Base-by-base conservation (phyloP, 2,329 filamentous ascomycete genomes). In the Verticillium albo-atrum region DNA sequence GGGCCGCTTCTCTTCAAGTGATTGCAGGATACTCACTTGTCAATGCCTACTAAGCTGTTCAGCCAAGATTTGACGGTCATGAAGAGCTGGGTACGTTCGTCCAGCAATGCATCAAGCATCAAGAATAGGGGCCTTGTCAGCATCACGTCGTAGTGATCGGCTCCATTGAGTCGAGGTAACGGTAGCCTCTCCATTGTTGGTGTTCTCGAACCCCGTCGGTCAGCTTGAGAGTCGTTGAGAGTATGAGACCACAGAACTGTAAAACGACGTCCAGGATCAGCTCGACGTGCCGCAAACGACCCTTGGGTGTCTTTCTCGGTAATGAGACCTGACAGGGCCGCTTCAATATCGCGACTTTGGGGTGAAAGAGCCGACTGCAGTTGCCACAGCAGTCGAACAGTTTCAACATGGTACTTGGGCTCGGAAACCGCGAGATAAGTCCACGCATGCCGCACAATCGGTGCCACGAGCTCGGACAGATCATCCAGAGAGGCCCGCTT, bases 361-460 rank as follows among this genome's bases (percentile, higher is more conserved):
- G 82, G 77, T 1, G 88, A 84, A 14, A 96, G 82, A 1, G 87
- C 83, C 26, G 82, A 84, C 66, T 98, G 92, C 56, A 99, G 77
- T 64, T 92, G 87, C 91, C 95, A 96, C 42, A 99, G 77, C 65
- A 87, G 89, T 60, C 90, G 87, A 9, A 96, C 91, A 20, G 92
- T 89, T 75, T 99, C 96, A 32, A 99, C 93, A 69, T 98, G 95
- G 65, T 94, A 96, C 70, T 97, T 97, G 0, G 93, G 92, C 63
- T 89, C 88, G 14, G 87, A 82, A n/a, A 91, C 88, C 0, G 92
- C 90, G 42, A 99, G 76, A 68, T 91, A 92, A 5, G 78, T 73
- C 95, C 95, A 99, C 0, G 94, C 82, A 59, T 88, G 83, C 2
- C 79, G 79, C 17, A 95, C 87, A 25, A 98, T 76, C 28, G 84